Base-by-base conservation (phyloP, 768 basidiomycete genomes). In the Lactarius tabidus region DNA sequence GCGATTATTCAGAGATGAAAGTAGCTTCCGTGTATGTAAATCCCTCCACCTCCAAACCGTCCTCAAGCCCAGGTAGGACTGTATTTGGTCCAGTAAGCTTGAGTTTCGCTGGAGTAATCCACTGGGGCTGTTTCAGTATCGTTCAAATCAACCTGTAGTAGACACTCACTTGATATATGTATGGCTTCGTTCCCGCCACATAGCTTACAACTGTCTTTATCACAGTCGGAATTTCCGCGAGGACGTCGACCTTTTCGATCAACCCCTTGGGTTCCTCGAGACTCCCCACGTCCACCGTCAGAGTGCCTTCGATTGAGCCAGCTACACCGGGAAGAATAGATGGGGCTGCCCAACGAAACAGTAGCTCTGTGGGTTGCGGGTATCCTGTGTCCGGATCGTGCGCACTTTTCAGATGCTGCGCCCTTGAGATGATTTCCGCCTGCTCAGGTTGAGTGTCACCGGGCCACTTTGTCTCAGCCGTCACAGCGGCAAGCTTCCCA, bases 181-280 rank as follows among this genome's bases (percentile, higher is more conserved):
- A 95, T 0, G 94, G 96, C 75, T 95, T 95, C 26, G 92, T 93
- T 45, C 93, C 91, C 43, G 95, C 87, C 41, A 94, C 94, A 71
- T 96, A 96, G 72, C 89, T 93, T 69, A 99, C 87, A 67, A 94
- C 89, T 75, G 94, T 86, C 80, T 94, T 93, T 74, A 99, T 78
- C 61, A 96, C 86, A 66, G 89, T 87, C 14, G 97, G 97, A 68
- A 97, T 92, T 79, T 99, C 95, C 6, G 91, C 95, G 10, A 99
- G 83, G 3, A 98, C 87, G 72, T 99, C 95, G 31, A 98, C 92
- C 76, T 96, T 95, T 75, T 94, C 92, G 58, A 95, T 82, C 70
- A 97, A 78, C 1, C 93, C 93, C 43, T 84, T 85, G 17, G 86
- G 85, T n/a, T 77, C 74, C 61, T 78, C 75, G 31, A 84, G 77